Evolutionary conservation across 495 filamentous ascomycete genomes (phyloP).

Genomic region (Eremomyces bilateralis): DNA sequence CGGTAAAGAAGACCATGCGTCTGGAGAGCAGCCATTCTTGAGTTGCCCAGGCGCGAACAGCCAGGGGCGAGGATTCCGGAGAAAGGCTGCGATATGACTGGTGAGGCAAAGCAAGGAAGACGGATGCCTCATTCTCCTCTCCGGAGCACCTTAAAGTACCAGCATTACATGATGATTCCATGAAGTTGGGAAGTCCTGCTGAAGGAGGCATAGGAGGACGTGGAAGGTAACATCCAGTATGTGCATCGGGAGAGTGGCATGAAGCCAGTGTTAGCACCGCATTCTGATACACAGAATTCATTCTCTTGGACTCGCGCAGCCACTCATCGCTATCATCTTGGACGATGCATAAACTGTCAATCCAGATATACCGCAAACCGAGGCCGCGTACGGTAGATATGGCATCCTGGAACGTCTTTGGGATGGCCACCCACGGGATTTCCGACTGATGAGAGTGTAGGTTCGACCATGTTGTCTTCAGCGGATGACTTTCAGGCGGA

Average conservation of each 20-base stretch:
- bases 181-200: no score
- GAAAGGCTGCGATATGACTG: neutral
- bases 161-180: no score
- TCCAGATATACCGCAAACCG: neutral
- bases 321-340: constrained; percentile 4
- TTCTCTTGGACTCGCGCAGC: constrained; percentile 1
- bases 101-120: neutral
- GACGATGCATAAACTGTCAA: neutral
- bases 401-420: neutral
- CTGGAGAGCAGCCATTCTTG: neutral
- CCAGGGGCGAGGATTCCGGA: neutral
- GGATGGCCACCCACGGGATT: neutral
- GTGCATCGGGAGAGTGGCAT: neutral
- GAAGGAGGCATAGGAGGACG: neutral
- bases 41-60: neutral
- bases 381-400: neutral
- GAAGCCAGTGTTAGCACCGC: constrained; percentile 1
- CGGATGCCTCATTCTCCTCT: no score
- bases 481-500: neutral
- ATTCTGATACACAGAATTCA: constrained; percentile 3
- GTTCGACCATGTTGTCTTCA: neutral
- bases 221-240: neutral
- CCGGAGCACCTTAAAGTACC: no score
- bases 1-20: neutral
- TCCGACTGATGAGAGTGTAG: neutral